A percentile compares a stretch with the other conserved stretches of the same genome.
phyloP scores from a whole-genome alignment of 108 stramenopile genomes.

The Cyclotella atomus region DNA sequence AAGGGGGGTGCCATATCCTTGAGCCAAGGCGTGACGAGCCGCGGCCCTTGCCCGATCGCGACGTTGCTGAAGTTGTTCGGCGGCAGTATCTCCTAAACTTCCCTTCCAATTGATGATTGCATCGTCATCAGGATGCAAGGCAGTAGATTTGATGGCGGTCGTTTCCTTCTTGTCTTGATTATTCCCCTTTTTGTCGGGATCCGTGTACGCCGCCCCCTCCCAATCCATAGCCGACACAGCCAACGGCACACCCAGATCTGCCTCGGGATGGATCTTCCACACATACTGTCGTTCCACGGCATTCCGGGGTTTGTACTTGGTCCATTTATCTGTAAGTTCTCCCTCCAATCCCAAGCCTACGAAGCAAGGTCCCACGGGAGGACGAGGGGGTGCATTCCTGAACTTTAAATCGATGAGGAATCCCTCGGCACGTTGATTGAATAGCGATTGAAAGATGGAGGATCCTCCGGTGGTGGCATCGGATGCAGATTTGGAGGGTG shows the following conservation, averaged over 20 bases:
- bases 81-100: conserved; percentile 74
- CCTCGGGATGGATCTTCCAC: conserved; percentile 83
- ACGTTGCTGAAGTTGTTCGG: conserved; percentile 64
- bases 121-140: conserved; percentile 71
- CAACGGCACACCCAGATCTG: conserved; percentile 76
- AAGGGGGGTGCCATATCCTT: conserved; percentile 34
- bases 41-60: conserved; percentile 71
- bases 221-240: conserved; percentile 87
- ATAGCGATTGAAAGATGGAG: conserved; percentile 76
- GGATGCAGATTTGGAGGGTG: conserved; percentile 10
- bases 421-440: conserved; percentile 77
- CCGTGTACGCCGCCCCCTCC: conserved; percentile 55
- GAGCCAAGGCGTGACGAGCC: conserved; percentile 67
- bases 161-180: background rate
- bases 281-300: conserved; percentile 78
- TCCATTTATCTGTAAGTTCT: conserved; percentile 64
- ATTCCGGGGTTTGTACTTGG: conserved; percentile 74
- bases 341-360: conserved; percentile 80
- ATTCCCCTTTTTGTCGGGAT: conserved; percentile 5
- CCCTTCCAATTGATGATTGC: conserved; percentile 84
- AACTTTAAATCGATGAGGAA: conserved; percentile 85
- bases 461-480: conserved; percentile 19
- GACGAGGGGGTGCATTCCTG: conserved; percentile 89
- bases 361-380: conserved; percentile 89
- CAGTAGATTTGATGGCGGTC: background rate